phyloP scores from a whole-genome alignment of 179 eudicot species.

The Beta lomatogona region DNA sequence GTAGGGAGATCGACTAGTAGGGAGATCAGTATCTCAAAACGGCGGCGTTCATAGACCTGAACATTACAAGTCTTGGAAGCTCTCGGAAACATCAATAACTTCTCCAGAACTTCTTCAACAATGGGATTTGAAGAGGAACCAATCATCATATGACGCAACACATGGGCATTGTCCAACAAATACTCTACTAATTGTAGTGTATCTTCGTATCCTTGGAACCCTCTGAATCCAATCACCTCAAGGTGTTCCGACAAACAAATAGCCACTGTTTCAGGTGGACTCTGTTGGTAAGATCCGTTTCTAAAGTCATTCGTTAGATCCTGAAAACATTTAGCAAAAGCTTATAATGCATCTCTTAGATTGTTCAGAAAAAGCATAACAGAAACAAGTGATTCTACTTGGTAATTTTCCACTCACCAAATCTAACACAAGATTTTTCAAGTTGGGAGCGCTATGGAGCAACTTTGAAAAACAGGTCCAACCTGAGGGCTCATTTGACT shows the following conservation, averaged over 20 bases:
- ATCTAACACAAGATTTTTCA: slow-evolving; percentile 11
- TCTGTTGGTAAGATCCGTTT: neutral
- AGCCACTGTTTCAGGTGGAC: neutral
- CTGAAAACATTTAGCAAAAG: neutral
- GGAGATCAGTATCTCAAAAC: no score
- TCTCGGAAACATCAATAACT: neutral
- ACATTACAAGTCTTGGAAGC: slow-evolving; percentile 12
- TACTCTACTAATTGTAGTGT: slow-evolving; percentile 1
- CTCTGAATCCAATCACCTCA: neutral
- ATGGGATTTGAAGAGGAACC: no score
- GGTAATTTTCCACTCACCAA: neutral
- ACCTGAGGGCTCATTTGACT: neutral
- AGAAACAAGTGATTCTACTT: neutral
- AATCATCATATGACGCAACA: neutral
- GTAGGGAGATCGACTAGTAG: no score
- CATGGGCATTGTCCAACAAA: neutral
- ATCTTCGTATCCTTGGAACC: neutral
- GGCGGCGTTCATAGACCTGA: neutral
- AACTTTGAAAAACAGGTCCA: slow-evolving; percentile 7
- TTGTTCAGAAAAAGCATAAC: no score
- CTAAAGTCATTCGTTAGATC: neutral
- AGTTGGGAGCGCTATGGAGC: slow-evolving; percentile 11
- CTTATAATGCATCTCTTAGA: no score
- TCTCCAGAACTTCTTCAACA: neutral
- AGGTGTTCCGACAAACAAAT: neutral